phyloP scores from a whole-genome alignment of 2,329 filamentous ascomycete species.

The Fonsecaea pugnacius region DNA sequence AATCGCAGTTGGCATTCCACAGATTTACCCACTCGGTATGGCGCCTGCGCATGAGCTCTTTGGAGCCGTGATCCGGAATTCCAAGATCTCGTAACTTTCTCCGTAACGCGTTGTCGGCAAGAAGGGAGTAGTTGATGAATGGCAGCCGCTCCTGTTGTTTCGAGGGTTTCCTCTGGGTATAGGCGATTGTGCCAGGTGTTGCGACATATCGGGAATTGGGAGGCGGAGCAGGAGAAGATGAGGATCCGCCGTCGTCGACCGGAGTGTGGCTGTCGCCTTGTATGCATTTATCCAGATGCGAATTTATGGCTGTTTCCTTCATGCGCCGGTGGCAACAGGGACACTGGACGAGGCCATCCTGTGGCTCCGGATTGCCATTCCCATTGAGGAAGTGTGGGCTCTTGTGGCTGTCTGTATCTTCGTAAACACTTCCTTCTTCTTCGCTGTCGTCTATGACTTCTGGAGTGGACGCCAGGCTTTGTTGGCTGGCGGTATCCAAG shows the following conservation, averaged over 20 bases:
- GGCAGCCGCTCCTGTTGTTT: constrained; percentile 66
- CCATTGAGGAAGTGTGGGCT: constrained; percentile 30
- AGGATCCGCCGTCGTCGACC: constrained; percentile 10
- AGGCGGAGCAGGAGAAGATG: constrained; percentile 25
- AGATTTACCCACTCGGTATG: constrained; percentile 94
- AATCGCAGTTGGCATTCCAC: constrained; percentile 97
- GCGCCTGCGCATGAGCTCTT: constrained; percentile 72
- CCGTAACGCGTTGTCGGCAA: constrained; percentile 77
- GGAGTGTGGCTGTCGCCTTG: constrained; percentile 35
- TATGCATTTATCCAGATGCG: constrained; percentile 75
- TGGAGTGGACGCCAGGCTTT: constrained; percentile 30
- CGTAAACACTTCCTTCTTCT: constrained; percentile 43
- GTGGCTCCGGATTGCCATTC: constrained; percentile 43
- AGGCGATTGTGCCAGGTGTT: constrained; percentile 31
- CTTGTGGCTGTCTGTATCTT: constrained; percentile 22
- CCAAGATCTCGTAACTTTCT: constrained; percentile 83
- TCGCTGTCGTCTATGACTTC: constrained; percentile 49
- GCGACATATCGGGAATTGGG: constrained; percentile 14
- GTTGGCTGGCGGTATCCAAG: constrained; percentile 43
- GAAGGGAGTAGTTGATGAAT: constrained; percentile 79
- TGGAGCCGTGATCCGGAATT: constrained; percentile 71
- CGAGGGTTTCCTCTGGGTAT: constrained; percentile 30
- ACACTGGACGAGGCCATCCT: constrained; percentile 79
- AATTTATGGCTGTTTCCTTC: constrained; percentile 76
- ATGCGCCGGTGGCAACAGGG: constrained; percentile 80